A percentile compares a stretch with the other conserved stretches of the same genome.
Conservation (phyloP, 2,329 filamentous ascomycete species). For the Pseudocercospora ulei region DNA sequence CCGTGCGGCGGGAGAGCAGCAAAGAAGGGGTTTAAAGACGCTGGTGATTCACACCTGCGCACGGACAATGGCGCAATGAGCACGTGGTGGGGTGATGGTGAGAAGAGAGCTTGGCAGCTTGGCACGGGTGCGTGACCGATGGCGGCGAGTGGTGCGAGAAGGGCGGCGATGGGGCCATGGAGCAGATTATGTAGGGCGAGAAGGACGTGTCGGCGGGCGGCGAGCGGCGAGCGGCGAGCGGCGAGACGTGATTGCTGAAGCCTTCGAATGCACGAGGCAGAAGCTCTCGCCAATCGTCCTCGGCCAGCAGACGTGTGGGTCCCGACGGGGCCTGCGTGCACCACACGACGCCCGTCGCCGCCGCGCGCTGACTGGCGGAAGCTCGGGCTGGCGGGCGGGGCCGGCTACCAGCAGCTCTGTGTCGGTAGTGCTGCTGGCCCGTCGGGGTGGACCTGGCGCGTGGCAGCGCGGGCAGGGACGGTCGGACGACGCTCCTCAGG, state of each 20-base stretch:
- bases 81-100: conserved; percentile 20
- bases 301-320: conserved; percentile 9
- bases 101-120: conserved; percentile 10
- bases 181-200: conserved; percentile 11
- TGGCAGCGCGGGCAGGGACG: no score
- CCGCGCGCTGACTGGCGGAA: not conserved
- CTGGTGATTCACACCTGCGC: conserved; percentile 18
- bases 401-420: no score
- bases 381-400: not conserved
- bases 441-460: no score
- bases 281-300: conserved; percentile 10
- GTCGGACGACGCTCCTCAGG: no score
- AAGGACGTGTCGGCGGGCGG: conserved; percentile 2
- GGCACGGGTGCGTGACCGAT: conserved; percentile 8
- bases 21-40: conserved; percentile 15
- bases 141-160: conserved; percentile 5
- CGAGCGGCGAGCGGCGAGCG: conserved; percentile 3
- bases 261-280: conserved; percentile 2
- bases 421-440: not conserved
- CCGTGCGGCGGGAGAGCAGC: conserved; percentile 3
- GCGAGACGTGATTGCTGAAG: conserved; percentile 8
- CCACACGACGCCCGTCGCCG: conserved; percentile 8
- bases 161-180: conserved; percentile 13
- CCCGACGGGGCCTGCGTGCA: conserved; percentile 13
- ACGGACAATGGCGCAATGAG: conserved; percentile 25